A percentile compares a stretch with the other conserved stretches of the same genome.
Conservation (phyloP, 192 early-diverging fungal genomes). For the Chytriomyces hyalinus region DNA sequence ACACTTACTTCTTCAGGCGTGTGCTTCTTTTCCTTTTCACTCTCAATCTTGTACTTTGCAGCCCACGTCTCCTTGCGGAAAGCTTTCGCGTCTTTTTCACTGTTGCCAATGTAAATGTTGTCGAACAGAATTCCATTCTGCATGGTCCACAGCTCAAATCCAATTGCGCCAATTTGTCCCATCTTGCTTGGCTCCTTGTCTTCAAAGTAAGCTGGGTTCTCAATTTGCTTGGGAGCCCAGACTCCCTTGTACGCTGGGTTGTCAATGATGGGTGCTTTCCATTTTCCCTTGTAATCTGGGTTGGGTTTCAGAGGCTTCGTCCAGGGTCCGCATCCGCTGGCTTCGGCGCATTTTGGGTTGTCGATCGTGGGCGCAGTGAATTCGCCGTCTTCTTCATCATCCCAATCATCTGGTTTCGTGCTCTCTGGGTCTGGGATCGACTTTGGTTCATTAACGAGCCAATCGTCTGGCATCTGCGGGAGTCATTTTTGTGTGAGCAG, state of each 20-base stretch:
- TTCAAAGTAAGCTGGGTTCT: slow-evolving; percentile 85
- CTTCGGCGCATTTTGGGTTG: slow-evolving; percentile 85
- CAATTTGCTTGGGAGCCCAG: slow-evolving; percentile 84
- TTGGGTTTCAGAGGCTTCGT: slow-evolving; percentile 81
- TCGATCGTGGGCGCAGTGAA: slow-evolving; percentile 77
- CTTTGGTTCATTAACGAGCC: slow-evolving; percentile 81
- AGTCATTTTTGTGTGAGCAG: neutral
- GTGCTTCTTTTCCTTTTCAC: slow-evolving; percentile 63
- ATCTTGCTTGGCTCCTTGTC: slow-evolving; percentile 79
- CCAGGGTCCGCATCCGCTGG: slow-evolving; percentile 82
- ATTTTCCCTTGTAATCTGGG: slow-evolving; percentile 93
- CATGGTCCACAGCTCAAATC: slow-evolving; percentile 96
- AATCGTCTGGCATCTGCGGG: slow-evolving; percentile 76
- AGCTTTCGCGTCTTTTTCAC: slow-evolving; percentile 66
- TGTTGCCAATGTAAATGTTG: slow-evolving; percentile 89
- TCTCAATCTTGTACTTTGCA: slow-evolving; percentile 76
- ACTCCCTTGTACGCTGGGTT: slow-evolving; percentile 93
- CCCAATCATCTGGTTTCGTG: slow-evolving; percentile 88
- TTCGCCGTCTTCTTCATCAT: slow-evolving; percentile 91
- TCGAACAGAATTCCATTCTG: slow-evolving; percentile 85
- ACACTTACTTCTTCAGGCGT: neutral
- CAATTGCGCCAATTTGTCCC: slow-evolving; percentile 79
- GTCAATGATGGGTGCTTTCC: slow-evolving; percentile 82
- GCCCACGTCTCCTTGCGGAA: slow-evolving; percentile 80
- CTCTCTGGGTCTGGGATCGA: slow-evolving; percentile 79